Evolutionary conservation across 495 filamentous ascomycete species (phyloP).

Genomic region (Lichenothelia convexa): DNA sequence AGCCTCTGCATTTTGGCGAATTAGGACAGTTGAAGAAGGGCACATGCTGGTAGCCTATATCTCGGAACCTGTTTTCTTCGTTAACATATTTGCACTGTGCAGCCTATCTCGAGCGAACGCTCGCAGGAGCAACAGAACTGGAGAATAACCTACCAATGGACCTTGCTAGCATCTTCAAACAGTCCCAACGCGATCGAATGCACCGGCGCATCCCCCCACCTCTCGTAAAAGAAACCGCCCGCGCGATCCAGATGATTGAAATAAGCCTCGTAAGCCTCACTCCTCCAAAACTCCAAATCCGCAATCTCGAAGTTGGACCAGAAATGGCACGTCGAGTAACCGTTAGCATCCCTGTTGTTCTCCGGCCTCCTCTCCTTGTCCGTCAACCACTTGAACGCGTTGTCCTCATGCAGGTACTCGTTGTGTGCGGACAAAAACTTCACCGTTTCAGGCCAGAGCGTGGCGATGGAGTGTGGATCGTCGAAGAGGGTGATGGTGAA

Average conservation of each 20-base stretch:
- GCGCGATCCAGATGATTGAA: conserved; percentile 90
- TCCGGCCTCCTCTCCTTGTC: conserved; percentile 61
- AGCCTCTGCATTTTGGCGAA: conserved; percentile 84
- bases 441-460: conserved; percentile 86
- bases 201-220: conserved; percentile 97
- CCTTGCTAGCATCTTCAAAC: conserved; percentile 75
- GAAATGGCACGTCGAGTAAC: conserved; percentile 99
- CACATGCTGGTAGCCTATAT: conserved; percentile 97
- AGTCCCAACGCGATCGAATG: conserved; percentile 89
- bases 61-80: conserved; percentile 61
- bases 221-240: conserved; percentile 96
- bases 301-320: conserved; percentile 99
- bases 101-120: too few species aligned
- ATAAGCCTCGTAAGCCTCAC: conserved; percentile 80
- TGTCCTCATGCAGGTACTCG: conserved; percentile 63
- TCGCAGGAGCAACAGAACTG: too few species aligned
- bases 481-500: conserved; percentile 98
- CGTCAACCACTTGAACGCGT: conserved; percentile 71
- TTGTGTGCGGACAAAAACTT: conserved; percentile 57
- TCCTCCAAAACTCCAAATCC: conserved; percentile 87
- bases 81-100: too few species aligned
- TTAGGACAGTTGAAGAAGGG: conserved; percentile 98
- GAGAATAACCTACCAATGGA: conserved; percentile 73
- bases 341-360: conserved; percentile 61
- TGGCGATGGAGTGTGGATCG: conserved; percentile 62